Conservation (phyloP, 192 early-diverging fungal species). For the Podila minutissima region DNA sequence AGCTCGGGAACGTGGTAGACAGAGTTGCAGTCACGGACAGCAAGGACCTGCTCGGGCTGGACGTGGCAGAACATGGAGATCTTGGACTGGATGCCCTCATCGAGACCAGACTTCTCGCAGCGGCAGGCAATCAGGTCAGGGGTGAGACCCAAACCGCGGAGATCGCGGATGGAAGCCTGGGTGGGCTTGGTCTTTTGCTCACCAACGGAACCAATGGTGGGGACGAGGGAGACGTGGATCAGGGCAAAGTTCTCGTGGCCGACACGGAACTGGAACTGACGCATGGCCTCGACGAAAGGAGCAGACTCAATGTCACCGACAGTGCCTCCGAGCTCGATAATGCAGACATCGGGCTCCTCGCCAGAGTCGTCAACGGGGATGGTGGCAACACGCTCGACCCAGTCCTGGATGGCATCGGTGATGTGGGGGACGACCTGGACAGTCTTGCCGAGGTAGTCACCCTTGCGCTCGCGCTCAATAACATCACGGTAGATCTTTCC, state of each 20-base stretch:
- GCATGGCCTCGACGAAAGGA: conserved; percentile 99
- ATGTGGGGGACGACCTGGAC: conserved; percentile 99
- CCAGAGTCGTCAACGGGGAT: conserved; percentile 87
- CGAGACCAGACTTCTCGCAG: conserved; percentile 79
- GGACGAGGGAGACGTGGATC: conserved; percentile 97
- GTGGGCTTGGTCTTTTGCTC: conserved; percentile 99
- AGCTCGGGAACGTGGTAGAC: conserved; percentile 97
- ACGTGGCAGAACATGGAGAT: conserved; percentile 99
- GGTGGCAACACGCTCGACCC: conserved; percentile 95
- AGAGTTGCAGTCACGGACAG: conserved; percentile 96
- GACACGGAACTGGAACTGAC: conserved; percentile 99
- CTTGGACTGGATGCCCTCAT: conserved; percentile 86
- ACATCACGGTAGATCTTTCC: conserved; percentile 98
- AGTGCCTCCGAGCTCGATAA: conserved; percentile 97
- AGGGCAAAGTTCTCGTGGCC: conserved; percentile 98
- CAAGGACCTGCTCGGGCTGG: conserved; percentile 81
- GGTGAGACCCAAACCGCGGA: conserved; percentile 93
- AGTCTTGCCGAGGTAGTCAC: conserved; percentile 98
- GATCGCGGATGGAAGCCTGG: conserved; percentile 93
- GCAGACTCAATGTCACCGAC: conserved; percentile 99
- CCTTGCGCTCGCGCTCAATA: conserved; percentile 93
- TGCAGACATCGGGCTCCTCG: conserved; percentile 93
- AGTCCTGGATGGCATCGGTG: conserved; percentile 97
- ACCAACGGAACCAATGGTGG: conserved; percentile 96
- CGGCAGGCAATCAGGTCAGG: conserved; percentile 99